Evolutionary conservation across 2,329 filamentous ascomycete species (phyloP), one percentile per base, ranked within the genome.

Genomic region (Chrysoporthe puriensis): DNA sequence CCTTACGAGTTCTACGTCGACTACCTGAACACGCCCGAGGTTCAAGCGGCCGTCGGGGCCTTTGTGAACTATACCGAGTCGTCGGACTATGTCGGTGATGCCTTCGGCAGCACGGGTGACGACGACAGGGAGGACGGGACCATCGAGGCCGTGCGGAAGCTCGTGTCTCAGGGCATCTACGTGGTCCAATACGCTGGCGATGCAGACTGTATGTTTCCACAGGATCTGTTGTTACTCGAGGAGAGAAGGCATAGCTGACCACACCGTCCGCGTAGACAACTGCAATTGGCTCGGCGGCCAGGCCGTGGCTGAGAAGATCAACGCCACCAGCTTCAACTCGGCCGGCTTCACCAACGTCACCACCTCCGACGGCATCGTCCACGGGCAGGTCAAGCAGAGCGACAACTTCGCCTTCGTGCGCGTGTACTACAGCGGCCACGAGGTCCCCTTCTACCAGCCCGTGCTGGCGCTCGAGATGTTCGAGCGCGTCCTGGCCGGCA

Each of bases 21-120:
- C n/a, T 90, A 88, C 73, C 80, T 90, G 43, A 90, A 90, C 75
- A 81, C 79, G 1, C 77, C 82, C 0, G 74, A 78, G 11, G 72
- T 72, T 8, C 74, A 74, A 36, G 60, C 74, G 0, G 73, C 74
- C 5, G 63, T 72, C 14, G 74, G 74, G 18, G 71, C 75, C n/a
- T 69, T 71, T 58, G 59, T 73, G 18, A 50, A 50, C 67, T 73
- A 73, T 40, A 66, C 64, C 5, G 74, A 74, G 60, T 69, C 73
- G 1, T 67, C 61, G 9, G 50, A n/a, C 16, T 42, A 62, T 18
- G 62, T 70, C 8, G 36, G 58, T 8, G 34, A 14, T 54, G 68
- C 68, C 8, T 70, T 67, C 32, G 18, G 58, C 16, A 62, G 46
- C 62, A 70, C 68, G 1, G 68, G 68, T 6, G 68, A 70, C 52